A percentile compares a stretch with the other conserved stretches of the same genome.
Evolutionary conservation across 257 asterid genomes (phyloP).

Genomic region (Pogostemon cablin): DNA sequence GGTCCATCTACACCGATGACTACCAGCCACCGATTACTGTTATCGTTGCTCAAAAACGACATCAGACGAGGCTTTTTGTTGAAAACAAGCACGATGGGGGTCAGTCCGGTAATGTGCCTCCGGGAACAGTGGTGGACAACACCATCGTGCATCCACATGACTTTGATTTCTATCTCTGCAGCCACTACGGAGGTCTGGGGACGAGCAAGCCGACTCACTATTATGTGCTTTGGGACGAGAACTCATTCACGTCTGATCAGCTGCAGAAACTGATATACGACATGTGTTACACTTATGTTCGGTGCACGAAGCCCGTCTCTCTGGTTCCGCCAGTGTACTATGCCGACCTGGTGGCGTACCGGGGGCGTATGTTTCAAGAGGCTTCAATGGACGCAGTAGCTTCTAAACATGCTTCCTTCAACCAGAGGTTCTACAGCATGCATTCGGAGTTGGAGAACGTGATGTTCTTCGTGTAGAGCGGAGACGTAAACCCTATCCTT

Average conservation of each 20-base stretch:
- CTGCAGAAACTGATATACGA: conserved; percentile 65
- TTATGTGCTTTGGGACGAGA: conserved; percentile 62
- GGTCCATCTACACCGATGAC: conserved; percentile 27
- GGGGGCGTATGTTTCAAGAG: conserved; percentile 73
- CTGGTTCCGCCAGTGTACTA: conserved; percentile 80
- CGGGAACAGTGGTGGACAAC: conserved; percentile 81
- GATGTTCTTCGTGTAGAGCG: conserved; percentile 59
- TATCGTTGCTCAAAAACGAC: conserved; percentile 76
- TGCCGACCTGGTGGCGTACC: conserved; percentile 77
- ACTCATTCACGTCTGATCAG: conserved; percentile 48
- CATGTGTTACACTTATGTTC: conserved; percentile 70
- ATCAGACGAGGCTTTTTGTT: conserved; percentile 67
- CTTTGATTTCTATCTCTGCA: conserved; percentile 74
- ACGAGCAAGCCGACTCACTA: conserved; percentile 86
- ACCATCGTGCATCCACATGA: conserved; percentile 56
- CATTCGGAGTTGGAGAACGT: conserved; percentile 50
- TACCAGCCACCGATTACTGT: conserved; percentile 61
- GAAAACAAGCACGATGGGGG: conserved; percentile 35
- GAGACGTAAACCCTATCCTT: neutral
- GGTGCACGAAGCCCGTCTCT: conserved; percentile 78
- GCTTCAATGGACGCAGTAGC: conserved; percentile 40
- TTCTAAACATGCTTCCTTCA: conserved; percentile 36
- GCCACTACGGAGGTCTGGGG: conserved; percentile 75
- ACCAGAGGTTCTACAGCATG: conserved; percentile 41
- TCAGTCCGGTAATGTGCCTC: conserved; percentile 54